phyloP scores from a whole-genome alignment of 2,329 filamentous ascomycete genomes.

The Rugonectria rugulosa region DNA sequence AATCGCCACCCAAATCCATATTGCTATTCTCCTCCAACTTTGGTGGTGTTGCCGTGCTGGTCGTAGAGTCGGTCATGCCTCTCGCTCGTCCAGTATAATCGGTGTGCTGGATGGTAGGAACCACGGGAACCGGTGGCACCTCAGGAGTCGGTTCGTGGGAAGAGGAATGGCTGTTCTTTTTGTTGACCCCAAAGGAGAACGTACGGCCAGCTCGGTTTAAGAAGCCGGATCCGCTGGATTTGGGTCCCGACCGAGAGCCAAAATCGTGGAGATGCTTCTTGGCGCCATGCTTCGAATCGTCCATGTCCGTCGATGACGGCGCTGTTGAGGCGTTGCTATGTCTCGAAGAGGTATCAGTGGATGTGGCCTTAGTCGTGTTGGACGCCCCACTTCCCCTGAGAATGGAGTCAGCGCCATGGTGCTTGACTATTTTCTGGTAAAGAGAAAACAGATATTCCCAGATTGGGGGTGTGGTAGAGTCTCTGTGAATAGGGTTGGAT shows the following conservation, averaged over 20 bases:
- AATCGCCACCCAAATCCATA: conserved; percentile 65
- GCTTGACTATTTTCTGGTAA: conserved; percentile 38
- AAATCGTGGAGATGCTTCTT: conserved; percentile 50
- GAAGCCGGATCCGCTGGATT: conserved; percentile 59
- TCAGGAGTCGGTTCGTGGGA: conserved; percentile 43
- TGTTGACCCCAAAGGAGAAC: conserved; percentile 66
- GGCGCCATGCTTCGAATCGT: conserved; percentile 42
- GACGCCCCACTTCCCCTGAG: conserved; percentile 66
- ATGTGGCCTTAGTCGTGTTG: conserved; percentile 67
- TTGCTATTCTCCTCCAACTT: conserved; percentile 53
- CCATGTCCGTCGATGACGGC: conserved; percentile 61
- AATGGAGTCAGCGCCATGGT: conserved; percentile 47
- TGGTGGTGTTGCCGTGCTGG: conserved; percentile 61
- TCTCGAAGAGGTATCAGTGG: conserved; percentile 67
- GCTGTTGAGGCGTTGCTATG: conserved; percentile 70
- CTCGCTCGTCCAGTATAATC: conserved; percentile 49
- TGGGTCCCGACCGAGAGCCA: conserved; percentile 52
- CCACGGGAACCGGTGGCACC: conserved; percentile 48
- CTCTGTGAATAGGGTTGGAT: not conserved
- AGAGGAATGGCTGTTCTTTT: conserved; percentile 53
- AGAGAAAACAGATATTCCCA: conserved; percentile 30
- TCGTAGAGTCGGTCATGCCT: conserved; percentile 62
- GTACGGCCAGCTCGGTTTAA: conserved; percentile 64
- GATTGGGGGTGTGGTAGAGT: conserved; percentile 28
- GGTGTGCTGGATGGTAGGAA: conserved; percentile 46